phyloP scores from a whole-genome alignment of 495 filamentous ascomycete species.

The Penicillium crystallinum region DNA sequence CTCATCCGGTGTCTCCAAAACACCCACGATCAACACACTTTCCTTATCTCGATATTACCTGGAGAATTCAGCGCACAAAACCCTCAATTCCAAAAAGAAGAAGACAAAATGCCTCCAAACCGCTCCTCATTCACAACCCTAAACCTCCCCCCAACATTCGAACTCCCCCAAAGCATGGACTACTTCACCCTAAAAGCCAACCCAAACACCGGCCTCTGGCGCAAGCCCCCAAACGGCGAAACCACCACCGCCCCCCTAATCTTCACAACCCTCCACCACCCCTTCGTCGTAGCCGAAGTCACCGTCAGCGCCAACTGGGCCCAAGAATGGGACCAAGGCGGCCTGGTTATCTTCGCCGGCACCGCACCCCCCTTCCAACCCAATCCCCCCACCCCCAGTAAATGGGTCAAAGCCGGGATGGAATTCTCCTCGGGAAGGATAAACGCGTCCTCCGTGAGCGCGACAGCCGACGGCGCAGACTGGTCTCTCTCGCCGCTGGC shows the following conservation, averaged over 20 bases:
- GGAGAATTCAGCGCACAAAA: not conserved
- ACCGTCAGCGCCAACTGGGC: constrained; percentile 56
- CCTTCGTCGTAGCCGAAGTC: constrained; percentile 54
- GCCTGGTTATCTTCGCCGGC: constrained; percentile 74
- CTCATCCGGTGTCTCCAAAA: not conserved
- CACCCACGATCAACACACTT: not conserved
- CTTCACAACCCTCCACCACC: constrained; percentile 48
- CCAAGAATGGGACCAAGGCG: constrained; percentile 60
- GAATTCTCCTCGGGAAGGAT: constrained; percentile 49
- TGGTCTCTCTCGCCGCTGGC: constrained; percentile 49
- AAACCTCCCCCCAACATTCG: constrained; percentile 43
- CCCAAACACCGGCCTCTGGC: constrained; percentile 50
- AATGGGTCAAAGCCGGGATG: constrained; percentile 58
- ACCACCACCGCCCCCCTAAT: constrained; percentile 54
- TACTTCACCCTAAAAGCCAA: constrained; percentile 53
- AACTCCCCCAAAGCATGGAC: constrained; percentile 51
- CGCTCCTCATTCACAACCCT: constrained; percentile 48
- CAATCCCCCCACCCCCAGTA: constrained; percentile 31
- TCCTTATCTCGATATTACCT: not conserved
- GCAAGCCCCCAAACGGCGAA: constrained; percentile 52
- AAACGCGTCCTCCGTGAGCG: constrained; percentile 51
- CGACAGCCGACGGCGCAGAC: constrained; percentile 53
- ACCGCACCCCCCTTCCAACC: constrained; percentile 47
- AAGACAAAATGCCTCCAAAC: constrained; percentile 42
- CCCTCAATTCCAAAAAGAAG: constrained; percentile 11